Evolutionary conservation across 1,139 yeast species (phyloP), one percentile per base, ranked within the genome.

Genomic region (Kodamaea sp.): DNA sequence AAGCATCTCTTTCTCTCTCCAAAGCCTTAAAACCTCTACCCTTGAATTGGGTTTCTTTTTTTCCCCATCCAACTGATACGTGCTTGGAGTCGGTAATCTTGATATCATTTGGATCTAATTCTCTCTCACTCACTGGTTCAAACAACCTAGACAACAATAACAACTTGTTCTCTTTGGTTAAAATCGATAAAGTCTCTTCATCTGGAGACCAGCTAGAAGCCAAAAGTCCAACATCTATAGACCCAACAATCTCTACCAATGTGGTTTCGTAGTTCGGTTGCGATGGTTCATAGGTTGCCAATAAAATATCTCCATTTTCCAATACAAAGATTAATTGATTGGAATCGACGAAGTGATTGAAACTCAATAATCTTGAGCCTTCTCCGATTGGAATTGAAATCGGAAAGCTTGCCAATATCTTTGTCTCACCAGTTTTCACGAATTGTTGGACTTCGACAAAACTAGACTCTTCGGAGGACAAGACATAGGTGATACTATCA

Each of bases 21-120:
- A 76, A 52, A n/a, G 87, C 90, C 50, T 82, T 81, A 26, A 88
- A 92, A 40, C 98, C 98, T 50, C 78, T 82, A 32, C 99, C 99
- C 59, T 86, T 83, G 59, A 94, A 94, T 61, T 94, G 99, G 0
- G 99, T 94, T 59, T 92, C 98, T 44, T 84, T 82, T 48, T 85
- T 86, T 52, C 99, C 99, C 99, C 99, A 94, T 13, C 99, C 99
- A 24, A 92, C 97, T 14, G 95, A 83, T 22, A 94, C 97, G 53
- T 92, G 96, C 48, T 83, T 83, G 3, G 90, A 80, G 35, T 79
- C 74, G 25, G 78, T 64, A 26, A 68, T 63, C 31, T 62, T 60
- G 32, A 89, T 69, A 55, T 92, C 97, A 11, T 73, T 74, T 1
- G 76, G 67, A 32, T 75, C 66, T 41, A 90, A 62, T 12, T 49